phyloP scores from a whole-genome alignment of 2,329 filamentous ascomycete genomes.

The Epichloe glyceriae region DNA sequence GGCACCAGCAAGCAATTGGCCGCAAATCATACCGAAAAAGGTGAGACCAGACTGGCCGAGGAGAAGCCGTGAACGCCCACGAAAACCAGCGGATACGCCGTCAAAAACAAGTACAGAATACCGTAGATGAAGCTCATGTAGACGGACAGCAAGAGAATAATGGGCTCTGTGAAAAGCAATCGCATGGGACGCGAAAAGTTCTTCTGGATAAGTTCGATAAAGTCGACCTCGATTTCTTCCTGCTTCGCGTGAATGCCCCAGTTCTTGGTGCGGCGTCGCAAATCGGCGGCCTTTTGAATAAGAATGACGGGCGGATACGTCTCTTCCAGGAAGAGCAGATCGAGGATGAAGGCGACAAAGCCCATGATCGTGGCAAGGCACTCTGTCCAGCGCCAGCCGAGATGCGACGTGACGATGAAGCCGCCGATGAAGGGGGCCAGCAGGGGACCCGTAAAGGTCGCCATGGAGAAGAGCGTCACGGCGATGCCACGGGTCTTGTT shows the following conservation, averaged over 20 bases:
- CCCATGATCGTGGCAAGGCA: constrained; percentile 53
- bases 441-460: constrained; percentile 52
- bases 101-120: constrained; percentile 74
- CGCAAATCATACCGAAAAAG: constrained; percentile 74
- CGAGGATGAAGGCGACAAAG: constrained; percentile 42
- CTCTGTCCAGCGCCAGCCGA: constrained; percentile 64
- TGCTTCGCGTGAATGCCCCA: constrained; percentile 62
- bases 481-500: constrained; percentile 44
- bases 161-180: constrained; percentile 55
- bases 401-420: constrained; percentile 47
- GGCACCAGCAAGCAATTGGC: constrained; percentile 54
- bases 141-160: constrained; percentile 53
- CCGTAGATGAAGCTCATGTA: constrained; percentile 69
- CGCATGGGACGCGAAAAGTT: constrained; percentile 54
- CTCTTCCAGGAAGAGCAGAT: constrained; percentile 52
- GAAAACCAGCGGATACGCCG: constrained; percentile 75
- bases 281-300: constrained; percentile 44
- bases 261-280: constrained; percentile 52
- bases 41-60: constrained; percentile 61
- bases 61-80: constrained; percentile 57
- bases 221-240: constrained; percentile 57
- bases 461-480: constrained; percentile 31
- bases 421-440: constrained; percentile 57
- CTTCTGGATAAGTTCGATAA: constrained; percentile 49
- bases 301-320: constrained; percentile 58